Evolutionary conservation across 2,329 filamentous ascomycete species (phyloP), one percentile per base, ranked within the genome.

Genomic region (Teratosphaeria zuluensis): DNA sequence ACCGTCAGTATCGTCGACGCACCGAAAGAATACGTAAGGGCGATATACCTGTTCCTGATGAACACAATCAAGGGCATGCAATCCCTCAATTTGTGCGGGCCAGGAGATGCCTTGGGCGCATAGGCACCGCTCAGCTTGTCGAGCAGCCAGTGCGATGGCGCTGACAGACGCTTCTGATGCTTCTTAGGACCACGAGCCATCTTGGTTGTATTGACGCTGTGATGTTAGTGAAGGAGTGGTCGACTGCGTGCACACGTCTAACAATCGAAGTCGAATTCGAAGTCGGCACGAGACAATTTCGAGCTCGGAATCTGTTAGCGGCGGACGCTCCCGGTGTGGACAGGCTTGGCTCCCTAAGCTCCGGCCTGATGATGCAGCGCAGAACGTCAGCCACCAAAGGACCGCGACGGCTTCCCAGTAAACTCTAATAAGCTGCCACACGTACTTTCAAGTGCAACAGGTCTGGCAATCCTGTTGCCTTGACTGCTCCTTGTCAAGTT

Each of bases 111-210:
- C 77, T 84, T 83, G 72, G 83, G 83, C 65, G 84, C 84, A 76
- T 86, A 81, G 70, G 77, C 75, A 74, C 94, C 94, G 80, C 91
- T 96, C 77, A 99, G 86, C 82, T 99, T 99, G 90, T 99, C 94
- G 79, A 99, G 85, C 78, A 99, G 90, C 94, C 94, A 99, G 88
- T 97, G 94, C 79, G 89, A 95, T 77, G 94, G 94, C 78, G 94
- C 94, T 82, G 89, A 94, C 78, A 97, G 86, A 85, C 94, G 92
- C 92, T 99, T 97, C 82, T 97, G 92, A 83, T 99, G 94, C 89
- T 70, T 70, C 67, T 69, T 68, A 62, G 70, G 83, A 83, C 84
- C 84, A 76, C 83, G 81, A 75, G 80, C 82, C 83, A 86, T 86
- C 72, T 75, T 85, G 70, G 71, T 76, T 74, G 72, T 75, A 68